A percentile compares a stretch with the other conserved stretches of the same genome.
Evolutionary conservation across 2,329 filamentous ascomycete genomes (phyloP).

Genomic region (Chaetomiaceae sp.): DNA sequence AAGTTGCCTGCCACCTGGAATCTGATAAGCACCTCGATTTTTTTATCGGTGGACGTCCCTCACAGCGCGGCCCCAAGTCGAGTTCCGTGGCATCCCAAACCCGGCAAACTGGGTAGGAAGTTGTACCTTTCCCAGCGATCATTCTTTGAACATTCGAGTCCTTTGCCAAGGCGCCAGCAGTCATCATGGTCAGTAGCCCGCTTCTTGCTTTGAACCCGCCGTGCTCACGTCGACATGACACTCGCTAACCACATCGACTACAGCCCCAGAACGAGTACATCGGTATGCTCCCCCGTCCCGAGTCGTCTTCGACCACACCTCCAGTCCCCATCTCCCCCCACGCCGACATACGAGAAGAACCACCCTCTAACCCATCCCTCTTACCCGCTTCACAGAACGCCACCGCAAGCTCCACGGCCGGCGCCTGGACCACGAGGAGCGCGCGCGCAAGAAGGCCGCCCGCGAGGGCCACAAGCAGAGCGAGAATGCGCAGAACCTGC

Average conservation of each 20-base stretch:
- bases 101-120: not conserved
- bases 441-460: slow-evolving; percentile 77
- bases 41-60: slow-evolving; percentile 22
- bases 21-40: slow-evolving; percentile 21
- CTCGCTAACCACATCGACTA: slow-evolving; percentile 21
- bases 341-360: not conserved
- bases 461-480: slow-evolving; percentile 86
- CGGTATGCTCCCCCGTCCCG: slow-evolving; percentile 34
- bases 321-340: slow-evolving; percentile 14
- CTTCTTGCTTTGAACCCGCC: no score
- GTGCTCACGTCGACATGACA: not conserved
- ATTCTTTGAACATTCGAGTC: slow-evolving; percentile 8
- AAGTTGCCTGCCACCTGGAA: slow-evolving; percentile 8
- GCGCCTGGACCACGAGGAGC: slow-evolving; percentile 76
- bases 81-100: not conserved
- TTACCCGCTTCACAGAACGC: slow-evolving; percentile 25
- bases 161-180: slow-evolving; percentile 16
- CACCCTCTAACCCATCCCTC: slow-evolving; percentile 18
- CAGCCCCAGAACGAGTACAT: slow-evolving; percentile 83
- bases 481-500: slow-evolving; percentile 87
- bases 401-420: slow-evolving; percentile 39
- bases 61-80: slow-evolving; percentile 2
- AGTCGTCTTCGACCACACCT: not conserved
- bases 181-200: slow-evolving; percentile 23
- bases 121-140: not conserved